Conservation (phyloP, 1,139 yeast genomes). For the Zhuliangozyma parablackwelliae region DNA sequence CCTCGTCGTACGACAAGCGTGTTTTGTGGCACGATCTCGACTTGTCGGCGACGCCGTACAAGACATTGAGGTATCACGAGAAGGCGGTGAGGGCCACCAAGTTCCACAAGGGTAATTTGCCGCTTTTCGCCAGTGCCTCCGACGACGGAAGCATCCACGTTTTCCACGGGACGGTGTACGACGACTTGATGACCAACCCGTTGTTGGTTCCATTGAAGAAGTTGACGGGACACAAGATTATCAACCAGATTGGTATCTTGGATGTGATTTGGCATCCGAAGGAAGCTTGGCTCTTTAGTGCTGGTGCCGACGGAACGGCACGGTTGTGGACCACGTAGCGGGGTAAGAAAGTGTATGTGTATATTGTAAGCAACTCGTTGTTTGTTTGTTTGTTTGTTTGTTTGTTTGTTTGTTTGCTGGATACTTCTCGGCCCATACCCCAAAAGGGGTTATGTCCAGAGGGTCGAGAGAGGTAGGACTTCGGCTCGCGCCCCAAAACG, state of each 20-base stretch:
- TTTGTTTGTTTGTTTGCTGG: too few relatives aligned
- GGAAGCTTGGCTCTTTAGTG: slow-evolving; percentile 96
- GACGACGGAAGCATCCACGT: slow-evolving; percentile 94
- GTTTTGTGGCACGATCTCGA: slow-evolving; percentile 98
- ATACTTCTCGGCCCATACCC: too few relatives aligned
- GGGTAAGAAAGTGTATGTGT: too few relatives aligned
- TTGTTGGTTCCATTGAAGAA: slow-evolving; percentile 93
- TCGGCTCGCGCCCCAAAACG: too few relatives aligned
- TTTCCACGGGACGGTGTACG: slow-evolving; percentile 95
- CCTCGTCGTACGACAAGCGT: slow-evolving; percentile 91
- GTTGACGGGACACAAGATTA: slow-evolving; percentile 83
- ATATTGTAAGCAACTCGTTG: too few relatives aligned
- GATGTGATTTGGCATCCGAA: slow-evolving; percentile 94
- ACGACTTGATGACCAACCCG: slow-evolving; percentile 93
- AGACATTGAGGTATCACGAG: slow-evolving; percentile 90
- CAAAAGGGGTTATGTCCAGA: too few relatives aligned
- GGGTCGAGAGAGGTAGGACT: too few relatives aligned
- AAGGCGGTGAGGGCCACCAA: slow-evolving; percentile 87
- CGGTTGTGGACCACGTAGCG: slow-evolving; percentile 90
- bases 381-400: too few relatives aligned
- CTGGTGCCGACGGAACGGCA: slow-evolving; percentile 98
- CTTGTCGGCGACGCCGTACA: slow-evolving; percentile 83
- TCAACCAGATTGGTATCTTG: slow-evolving; percentile 82
- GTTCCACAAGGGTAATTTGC: slow-evolving; percentile 81
- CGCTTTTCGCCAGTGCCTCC: slow-evolving; percentile 92